Evolutionary conservation across 2,329 filamentous ascomycete genomes (phyloP), one percentile per base, ranked within the genome.

Genomic region (Exophiala calicioides): DNA sequence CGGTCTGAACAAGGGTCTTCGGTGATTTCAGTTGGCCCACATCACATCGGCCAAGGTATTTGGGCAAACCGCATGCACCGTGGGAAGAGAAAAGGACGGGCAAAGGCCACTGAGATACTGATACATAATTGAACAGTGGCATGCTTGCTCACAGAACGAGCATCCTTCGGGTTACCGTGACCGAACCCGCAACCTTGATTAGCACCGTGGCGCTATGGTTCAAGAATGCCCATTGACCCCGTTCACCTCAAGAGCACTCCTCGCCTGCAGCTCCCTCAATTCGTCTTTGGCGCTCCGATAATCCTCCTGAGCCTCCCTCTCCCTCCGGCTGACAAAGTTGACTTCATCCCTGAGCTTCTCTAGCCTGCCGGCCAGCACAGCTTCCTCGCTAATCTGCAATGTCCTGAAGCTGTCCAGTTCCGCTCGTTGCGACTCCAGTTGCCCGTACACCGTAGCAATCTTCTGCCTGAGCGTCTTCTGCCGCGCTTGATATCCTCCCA

Each of bases 401-500:
- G 84, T 86, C 58, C 79, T 79, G 68, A 91, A 90, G 1, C 83
- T 82, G 58, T 86, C 79, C 0, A 95, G 74, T 1, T 88, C 86
- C 43, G 82, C 73, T 36, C 72, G 80, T 2, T 87, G 86, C 69
- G 87, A 86, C 47, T 85, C 81, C 10, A 96, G 75, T 2, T 86
- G 86, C 15, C 82, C 79, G 19, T 82, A 80, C 1, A 89, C 88
- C 56, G 90, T 86, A 13, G 70, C 68, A 53, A 94, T 87, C 72
- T 95, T 97, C 50, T 83, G 79, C 16, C 82, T 80, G 19, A 98
- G 77, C 58, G 81, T 83, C 67, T 90, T 90, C 24, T 88, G 83
- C 23, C 93, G 85, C 58, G 90, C 84, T 65, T 90, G 84, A 69
- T 98, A 98, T 10, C 93, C 93, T 18, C 90, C 90, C 2, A 95